Conservation (phyloP, 2,329 filamentous ascomycete genomes). For the Botrytis cinerea region DNA sequence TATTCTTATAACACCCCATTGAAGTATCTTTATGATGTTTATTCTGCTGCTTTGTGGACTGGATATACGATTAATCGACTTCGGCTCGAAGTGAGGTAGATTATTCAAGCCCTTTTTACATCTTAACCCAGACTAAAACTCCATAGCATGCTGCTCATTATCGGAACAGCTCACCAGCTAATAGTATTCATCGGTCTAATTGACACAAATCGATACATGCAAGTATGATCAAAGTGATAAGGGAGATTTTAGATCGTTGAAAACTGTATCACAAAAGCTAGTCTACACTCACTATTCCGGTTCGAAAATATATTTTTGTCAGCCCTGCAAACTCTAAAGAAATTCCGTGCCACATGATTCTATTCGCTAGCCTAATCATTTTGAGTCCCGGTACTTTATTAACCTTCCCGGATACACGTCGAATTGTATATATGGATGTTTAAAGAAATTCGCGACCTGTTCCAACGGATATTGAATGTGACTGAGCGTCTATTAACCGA, state of each 20-base stretch:
- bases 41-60: not conserved
- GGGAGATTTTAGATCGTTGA: not conserved
- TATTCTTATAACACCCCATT: not conserved
- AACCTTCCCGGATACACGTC: not conserved
- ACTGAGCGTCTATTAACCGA: constrained; percentile 3
- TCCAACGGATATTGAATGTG: not conserved
- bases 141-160: not conserved
- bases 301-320: not conserved
- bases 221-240: not conserved
- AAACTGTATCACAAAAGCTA: not conserved
- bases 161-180: not conserved
- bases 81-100: not conserved
- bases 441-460: not conserved
- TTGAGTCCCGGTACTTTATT: not conserved
- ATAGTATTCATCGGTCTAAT: not conserved
- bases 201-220: not conserved
- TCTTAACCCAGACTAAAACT: not conserved
- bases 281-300: not conserved
- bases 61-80: not conserved
- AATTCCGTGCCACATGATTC: not conserved
- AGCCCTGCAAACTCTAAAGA: not conserved
- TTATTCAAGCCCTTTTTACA: not conserved
- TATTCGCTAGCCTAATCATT: not conserved
- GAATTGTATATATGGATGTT: not conserved
- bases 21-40: not conserved